phyloP scores from a whole-genome alignment of 192 early-diverging fungal genomes.

The Ramicandelaber brevisporus region DNA sequence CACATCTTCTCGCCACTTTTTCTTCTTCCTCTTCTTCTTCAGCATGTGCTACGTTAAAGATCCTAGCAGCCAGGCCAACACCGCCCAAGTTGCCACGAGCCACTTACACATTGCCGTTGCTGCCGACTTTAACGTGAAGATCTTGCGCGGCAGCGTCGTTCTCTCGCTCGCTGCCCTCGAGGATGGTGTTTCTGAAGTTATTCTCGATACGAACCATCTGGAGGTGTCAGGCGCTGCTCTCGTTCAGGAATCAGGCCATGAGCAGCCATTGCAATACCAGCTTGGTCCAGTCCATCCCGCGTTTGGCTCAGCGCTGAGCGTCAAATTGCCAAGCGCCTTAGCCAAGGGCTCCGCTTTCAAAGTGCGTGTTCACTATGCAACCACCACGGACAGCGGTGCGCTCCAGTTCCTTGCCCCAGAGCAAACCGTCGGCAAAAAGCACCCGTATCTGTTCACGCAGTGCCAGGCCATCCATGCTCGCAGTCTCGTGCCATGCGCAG shows the following conservation, averaged over 20 bases:
- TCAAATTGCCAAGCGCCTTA: slow-evolving; percentile 23
- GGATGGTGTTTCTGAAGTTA: slow-evolving; percentile 23
- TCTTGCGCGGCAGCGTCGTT: slow-evolving; percentile 33
- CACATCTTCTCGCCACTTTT: too few species aligned
- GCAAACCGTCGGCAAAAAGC: slow-evolving; percentile 81
- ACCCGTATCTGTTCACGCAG: slow-evolving; percentile 93
- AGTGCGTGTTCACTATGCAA: slow-evolving; percentile 46
- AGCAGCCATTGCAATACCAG: slow-evolving; percentile 3
- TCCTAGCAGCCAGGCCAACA: slow-evolving; percentile 66
- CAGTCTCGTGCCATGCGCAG: slow-evolving; percentile 72
- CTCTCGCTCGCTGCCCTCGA: slow-evolving; percentile 27
- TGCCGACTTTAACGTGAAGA: slow-evolving; percentile 48
- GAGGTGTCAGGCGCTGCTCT: slow-evolving; percentile 6
- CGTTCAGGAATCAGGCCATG: not conserved
- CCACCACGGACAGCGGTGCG: slow-evolving; percentile 60
- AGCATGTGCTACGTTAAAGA: too few species aligned
- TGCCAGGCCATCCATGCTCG: slow-evolving; percentile 93
- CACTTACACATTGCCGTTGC: slow-evolving; percentile 52
- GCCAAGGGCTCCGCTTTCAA: slow-evolving; percentile 18
- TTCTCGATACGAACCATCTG: slow-evolving; percentile 46
- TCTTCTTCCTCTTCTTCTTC: too few species aligned
- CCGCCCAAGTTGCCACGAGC: slow-evolving; percentile 35
- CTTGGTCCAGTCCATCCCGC: slow-evolving; percentile 25
- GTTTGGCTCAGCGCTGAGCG: slow-evolving; percentile 45
- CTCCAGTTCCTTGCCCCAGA: slow-evolving; percentile 73